phyloP scores from a whole-genome alignment of 1,284 basidiomycete genomes.

The Malassezia japonica region DNA sequence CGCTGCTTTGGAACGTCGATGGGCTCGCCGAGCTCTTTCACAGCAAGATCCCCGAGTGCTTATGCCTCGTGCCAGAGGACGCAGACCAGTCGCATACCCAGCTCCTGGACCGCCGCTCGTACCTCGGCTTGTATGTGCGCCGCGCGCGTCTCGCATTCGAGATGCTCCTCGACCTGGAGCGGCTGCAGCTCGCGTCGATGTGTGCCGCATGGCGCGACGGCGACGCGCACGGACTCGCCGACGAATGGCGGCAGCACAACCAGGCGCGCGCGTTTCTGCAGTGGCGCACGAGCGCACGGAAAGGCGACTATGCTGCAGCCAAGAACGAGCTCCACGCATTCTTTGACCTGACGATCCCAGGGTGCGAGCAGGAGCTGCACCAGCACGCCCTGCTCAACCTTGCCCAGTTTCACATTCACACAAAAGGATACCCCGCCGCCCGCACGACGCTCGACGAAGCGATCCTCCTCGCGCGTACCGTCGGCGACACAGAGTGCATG shows the following conservation, averaged over 20 bases:
- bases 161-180: constrained; percentile 15
- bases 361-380: constrained; percentile 18
- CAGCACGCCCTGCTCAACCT: constrained; percentile 18
- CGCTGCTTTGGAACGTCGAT: constrained; percentile 4
- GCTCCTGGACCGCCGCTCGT: constrained; percentile 13
- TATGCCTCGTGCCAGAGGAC: neutral
- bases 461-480: constrained; percentile 14
- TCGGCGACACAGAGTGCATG: constrained; percentile 17
- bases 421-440: constrained; percentile 4
- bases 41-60: constrained; percentile 10
- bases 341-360: constrained; percentile 17
- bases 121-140: constrained; percentile 12
- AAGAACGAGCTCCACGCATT: constrained; percentile 13
- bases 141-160: constrained; percentile 13
- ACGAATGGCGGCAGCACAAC: constrained; percentile 5
- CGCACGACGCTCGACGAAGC: constrained; percentile 16
- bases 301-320: constrained; percentile 10
- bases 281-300: constrained; percentile 7
- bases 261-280: constrained; percentile 4
- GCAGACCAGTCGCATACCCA: neutral
- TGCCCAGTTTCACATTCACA: constrained; percentile 8
- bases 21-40: constrained; percentile 10
- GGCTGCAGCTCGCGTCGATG: neutral
- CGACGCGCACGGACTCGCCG: neutral
- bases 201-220: constrained; percentile 13